A percentile compares a stretch with the other conserved stretches of the same genome.
These are phyloP conservation scores for Petunia hybrid DNA, from an alignment of 305 asterid genomes.

Conservation along the genomic window DNA sequence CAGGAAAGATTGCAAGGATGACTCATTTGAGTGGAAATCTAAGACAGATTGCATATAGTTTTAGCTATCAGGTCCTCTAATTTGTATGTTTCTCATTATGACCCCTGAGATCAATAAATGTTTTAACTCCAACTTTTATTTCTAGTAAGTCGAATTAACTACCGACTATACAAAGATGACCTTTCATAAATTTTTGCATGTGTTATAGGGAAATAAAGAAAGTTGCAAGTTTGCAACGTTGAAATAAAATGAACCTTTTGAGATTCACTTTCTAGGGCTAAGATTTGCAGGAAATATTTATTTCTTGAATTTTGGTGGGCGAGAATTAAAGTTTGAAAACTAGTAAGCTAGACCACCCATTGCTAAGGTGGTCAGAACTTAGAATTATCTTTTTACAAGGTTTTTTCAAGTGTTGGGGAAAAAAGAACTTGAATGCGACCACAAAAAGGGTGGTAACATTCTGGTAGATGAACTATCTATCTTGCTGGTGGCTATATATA, in stretches of 20 bases:
- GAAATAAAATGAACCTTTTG: too few species aligned
- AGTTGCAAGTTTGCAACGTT: too few species aligned
- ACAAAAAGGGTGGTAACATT: too few species aligned
- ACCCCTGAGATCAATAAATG: not conserved
- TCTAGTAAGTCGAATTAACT: not conserved
- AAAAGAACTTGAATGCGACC: too few species aligned
- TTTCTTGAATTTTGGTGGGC: constrained; percentile 27
- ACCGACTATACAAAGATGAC: not conserved
- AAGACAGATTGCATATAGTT: not conserved
- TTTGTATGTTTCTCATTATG: not conserved
- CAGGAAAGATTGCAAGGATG: not conserved
- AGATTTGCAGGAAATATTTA: not conserved
- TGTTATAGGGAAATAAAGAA: too few species aligned
- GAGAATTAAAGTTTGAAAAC: constrained; percentile 18
- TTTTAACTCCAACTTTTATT: not conserved
- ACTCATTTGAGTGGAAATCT: constrained; percentile 31
- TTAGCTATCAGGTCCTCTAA: not conserved
- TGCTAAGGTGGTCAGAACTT: not conserved
- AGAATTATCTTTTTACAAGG: not conserved
- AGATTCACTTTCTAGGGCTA: not conserved
- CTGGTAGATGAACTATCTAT: too few species aligned
- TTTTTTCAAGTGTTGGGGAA: not conserved
- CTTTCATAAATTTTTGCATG: not conserved
- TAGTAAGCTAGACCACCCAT: not conserved
- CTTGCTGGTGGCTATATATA: too few species aligned